Conservation (phyloP, 1,284 basidiomycete genomes). For the Rhodotorula sp. region DNA sequence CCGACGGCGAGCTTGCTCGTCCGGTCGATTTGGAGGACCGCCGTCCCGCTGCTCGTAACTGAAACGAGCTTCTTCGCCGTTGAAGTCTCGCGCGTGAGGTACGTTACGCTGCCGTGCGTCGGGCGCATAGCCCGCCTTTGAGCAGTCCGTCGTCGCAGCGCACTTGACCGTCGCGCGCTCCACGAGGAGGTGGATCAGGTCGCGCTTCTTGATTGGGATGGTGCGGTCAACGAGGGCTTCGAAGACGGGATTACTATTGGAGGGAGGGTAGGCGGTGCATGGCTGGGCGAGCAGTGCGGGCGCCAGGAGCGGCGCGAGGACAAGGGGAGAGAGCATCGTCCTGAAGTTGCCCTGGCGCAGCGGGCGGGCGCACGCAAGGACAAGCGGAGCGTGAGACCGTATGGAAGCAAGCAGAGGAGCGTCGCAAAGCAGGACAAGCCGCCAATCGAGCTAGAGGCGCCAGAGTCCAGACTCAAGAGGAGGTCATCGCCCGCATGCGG, state of each 20-base stretch:
- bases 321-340: background rate
- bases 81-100: background rate
- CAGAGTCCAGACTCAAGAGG: background rate
- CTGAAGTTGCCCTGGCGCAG: background rate
- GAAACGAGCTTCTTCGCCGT: background rate
- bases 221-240: background rate
- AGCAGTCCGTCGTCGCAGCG: background rate
- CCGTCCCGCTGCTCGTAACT: constrained; percentile 3
- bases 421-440: background rate
- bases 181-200: background rate
- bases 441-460: background rate
- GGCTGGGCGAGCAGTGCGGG: background rate
- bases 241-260: background rate
- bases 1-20: constrained; percentile 2
- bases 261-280: background rate
- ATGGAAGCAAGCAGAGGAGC: background rate
- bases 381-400: no score
- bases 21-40: constrained; percentile 17
- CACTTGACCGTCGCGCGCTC: background rate
- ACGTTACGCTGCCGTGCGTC: constrained; percentile 22
- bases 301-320: background rate
- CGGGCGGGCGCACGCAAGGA: background rate
- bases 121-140: background rate
- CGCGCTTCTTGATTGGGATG: background rate
- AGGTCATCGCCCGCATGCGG: background rate